Evolutionary conservation across 306 rosid species (phyloP), one percentile per base, ranked within the genome.

Genomic region (Senna tora): DNA sequence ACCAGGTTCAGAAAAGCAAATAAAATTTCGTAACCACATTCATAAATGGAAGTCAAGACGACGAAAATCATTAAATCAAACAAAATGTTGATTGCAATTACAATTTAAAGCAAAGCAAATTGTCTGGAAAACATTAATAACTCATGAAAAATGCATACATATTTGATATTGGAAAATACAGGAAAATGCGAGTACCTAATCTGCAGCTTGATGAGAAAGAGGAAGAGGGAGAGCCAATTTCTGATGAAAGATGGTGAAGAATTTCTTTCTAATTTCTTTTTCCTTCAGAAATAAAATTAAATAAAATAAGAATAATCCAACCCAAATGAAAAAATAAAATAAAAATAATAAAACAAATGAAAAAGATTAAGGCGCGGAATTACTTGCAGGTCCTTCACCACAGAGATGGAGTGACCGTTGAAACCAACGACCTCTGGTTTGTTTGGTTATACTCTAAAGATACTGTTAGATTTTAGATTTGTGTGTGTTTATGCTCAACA

Each of bases 381-480:
- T 83, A 70, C 82, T 19, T 41, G 84, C 17, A 3, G 73, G 77
- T 36, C 73, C 74, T 38, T 45, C 34, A 36, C 39, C 39, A 36
- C 39, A 45, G 53, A 54, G 55, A 62, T 55, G 5, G 68, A 77
- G 49, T 46, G 87, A 73, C 90, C 84, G 81, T 83, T 83, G 83
- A 78, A 74, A 70, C 69, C 88, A 83, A 83, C 90, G 46, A 80
- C 45, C 54, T 9, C 33, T 43, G n/a, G 54, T 78, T 76, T 71
- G 77, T 79, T 73, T 56, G 80, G 76, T 65, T 32, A 68, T 62
- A 33, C 52, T 11, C 5, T 6, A 32, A 76, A 70, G 41, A 7
- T 16, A 1, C 55, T 14, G 9, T 47, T 47, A 47, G 53, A 43
- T 14, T 47, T 47, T 47, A 47, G 53, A 43, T 14, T 47, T 47